These are phyloP conservation scores for Sphagnum magellanicum DNA, from an alignment of 228 moss, liverwort and hornwort genomes.

Conservation along the genomic window DNA sequence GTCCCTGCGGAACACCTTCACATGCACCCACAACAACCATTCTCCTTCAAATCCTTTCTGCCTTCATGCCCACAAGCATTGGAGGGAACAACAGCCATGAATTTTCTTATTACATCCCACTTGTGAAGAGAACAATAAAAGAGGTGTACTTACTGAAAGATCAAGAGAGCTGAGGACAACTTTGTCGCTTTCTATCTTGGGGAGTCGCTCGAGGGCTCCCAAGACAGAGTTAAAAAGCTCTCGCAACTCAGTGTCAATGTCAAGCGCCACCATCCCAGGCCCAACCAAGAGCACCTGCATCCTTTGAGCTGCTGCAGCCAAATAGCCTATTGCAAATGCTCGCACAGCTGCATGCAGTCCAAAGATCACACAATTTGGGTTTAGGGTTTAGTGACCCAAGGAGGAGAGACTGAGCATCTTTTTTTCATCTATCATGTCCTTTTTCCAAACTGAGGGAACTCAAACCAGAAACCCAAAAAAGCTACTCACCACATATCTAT, in stretches of 20 bases:
- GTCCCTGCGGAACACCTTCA: constrained; percentile 69
- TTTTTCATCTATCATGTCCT: too few relatives aligned
- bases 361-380: too few relatives aligned
- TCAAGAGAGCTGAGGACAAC: constrained; percentile 59
- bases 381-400: too few relatives aligned
- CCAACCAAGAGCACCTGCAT: constrained; percentile 83
- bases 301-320: constrained; percentile 80
- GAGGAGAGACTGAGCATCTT: too few relatives aligned
- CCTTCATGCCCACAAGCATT: too few relatives aligned
- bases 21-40: background rate
- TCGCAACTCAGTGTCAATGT: constrained; percentile 92
- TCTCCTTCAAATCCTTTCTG: background rate
- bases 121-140: background rate
- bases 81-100: too few relatives aligned
- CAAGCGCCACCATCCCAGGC: constrained; percentile 99
- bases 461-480: too few relatives aligned
- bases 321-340: constrained; percentile 89
- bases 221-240: constrained; percentile 80
- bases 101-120: too few relatives aligned
- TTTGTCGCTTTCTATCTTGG: constrained; percentile 89
- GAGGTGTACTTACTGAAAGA: constrained; percentile 39
- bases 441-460: too few relatives aligned
- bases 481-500: too few relatives aligned
- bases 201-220: constrained; percentile 81
- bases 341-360: constrained; percentile 47